These are phyloP conservation scores for Trichosporon faecale DNA, from an alignment of 1,284 basidiomycete species.

Conservation along the genomic window DNA sequence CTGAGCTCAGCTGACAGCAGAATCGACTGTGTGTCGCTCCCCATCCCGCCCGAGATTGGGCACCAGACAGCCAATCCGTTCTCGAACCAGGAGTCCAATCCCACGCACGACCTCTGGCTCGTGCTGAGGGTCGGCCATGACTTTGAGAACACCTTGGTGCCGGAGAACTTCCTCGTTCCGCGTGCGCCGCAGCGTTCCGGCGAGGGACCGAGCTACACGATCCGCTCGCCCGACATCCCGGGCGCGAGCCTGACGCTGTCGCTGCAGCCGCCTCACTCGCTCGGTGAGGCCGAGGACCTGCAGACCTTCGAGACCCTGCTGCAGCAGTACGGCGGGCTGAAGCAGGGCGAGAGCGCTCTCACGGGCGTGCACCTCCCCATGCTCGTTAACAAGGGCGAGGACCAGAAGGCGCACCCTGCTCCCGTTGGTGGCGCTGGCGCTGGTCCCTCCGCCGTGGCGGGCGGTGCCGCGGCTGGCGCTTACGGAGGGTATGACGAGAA, in stretches of 20 bases:
- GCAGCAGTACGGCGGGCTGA: slow-evolving; percentile 60
- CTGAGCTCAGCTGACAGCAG: slow-evolving; percentile 22
- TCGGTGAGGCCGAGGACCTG: slow-evolving; percentile 58
- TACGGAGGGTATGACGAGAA: background rate
- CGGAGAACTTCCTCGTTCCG: slow-evolving; percentile 31
- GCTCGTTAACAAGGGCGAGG: slow-evolving; percentile 6
- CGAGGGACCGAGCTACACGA: slow-evolving; percentile 34
- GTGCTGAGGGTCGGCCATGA: slow-evolving; percentile 45
- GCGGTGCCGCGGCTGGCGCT: background rate
- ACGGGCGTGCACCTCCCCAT: slow-evolving; percentile 26
- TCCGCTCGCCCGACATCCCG: slow-evolving; percentile 30
- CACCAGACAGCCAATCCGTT: slow-evolving; percentile 52
- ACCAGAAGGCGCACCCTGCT: background rate
- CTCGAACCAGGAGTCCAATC: slow-evolving; percentile 36
- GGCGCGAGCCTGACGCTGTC: slow-evolving; percentile 52
- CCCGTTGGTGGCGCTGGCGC: slow-evolving; percentile 16
- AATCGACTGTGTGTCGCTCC: slow-evolving; percentile 49
- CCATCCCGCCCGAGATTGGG: slow-evolving; percentile 46
- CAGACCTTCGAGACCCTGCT: slow-evolving; percentile 69
- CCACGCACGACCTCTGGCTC: slow-evolving; percentile 52
- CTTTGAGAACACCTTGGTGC: slow-evolving; percentile 48
- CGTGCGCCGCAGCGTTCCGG: slow-evolving; percentile 23
- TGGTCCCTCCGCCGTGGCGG: background rate
- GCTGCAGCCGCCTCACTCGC: slow-evolving; percentile 40
- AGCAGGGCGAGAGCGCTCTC: slow-evolving; percentile 33